Evolutionary conservation across 2,329 filamentous ascomycete species (phyloP), one percentile per base, ranked within the genome.

Genomic region (Cyphellophora europaea): DNA sequence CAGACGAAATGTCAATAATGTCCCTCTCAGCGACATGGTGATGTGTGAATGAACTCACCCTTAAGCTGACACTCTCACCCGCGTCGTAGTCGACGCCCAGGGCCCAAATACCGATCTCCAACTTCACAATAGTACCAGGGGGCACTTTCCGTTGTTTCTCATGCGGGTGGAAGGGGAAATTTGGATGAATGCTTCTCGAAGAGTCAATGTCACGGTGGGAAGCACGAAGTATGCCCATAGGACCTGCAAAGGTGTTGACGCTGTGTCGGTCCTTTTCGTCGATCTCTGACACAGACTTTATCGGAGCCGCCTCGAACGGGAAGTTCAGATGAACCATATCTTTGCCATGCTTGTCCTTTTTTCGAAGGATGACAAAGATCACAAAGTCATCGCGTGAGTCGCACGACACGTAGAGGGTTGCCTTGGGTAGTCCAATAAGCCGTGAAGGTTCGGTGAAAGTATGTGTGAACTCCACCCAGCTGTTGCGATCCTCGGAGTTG

Each of bases 101-200:
- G 0, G 59, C 56, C 64, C 63, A 69, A 10, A 69, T 62, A 0
- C 62, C 63, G 38, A 69, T 68, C 30, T 69, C 63, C 4, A 69
- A 48, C 44, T 57, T 58, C 3, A 67, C 62, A 13, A 68, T 48
- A 5, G 58, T 49, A 0, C 65, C 65, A 0, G 54, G 55, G 2
- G 46, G 35, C 1, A 68, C 51, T 44, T 65, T 63, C 28, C 65
- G 53, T 28, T 63, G 53, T 11, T 49, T 47, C 4, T 55, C 51
- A 36, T 69, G 62, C 0, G 63, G 54, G 32, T 66, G 57, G 39
- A 54, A 56, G 0, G 51, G 58, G 29, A 49, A 57, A 11, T 59
- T 51, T 0, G 48, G 52, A 25, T n/a, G n/a, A 6, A 59, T 54
- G 10, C 52, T 54, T 38, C 47, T 49, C 2, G 48, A 41, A 1